Evolutionary conservation across 2,329 filamentous ascomycete species (phyloP).

Genomic region (Claviceps maximensis): DNA sequence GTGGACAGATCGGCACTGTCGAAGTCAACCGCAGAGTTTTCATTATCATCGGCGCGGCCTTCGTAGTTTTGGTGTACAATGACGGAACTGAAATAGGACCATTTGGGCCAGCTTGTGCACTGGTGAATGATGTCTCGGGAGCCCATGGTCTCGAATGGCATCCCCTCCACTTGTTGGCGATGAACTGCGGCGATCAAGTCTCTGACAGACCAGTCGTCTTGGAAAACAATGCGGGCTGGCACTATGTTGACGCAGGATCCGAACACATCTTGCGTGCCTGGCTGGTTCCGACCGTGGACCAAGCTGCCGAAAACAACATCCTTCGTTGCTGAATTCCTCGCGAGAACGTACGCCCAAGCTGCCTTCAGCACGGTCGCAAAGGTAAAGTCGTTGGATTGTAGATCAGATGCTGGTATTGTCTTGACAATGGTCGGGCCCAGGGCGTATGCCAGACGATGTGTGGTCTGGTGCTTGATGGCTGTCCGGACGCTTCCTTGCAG

Average conservation of each 20-base stretch:
- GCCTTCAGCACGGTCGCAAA: slow-evolving; percentile 1
- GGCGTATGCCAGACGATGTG: not conserved
- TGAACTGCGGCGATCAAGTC: not conserved
- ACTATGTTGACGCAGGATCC: slow-evolving; percentile 2
- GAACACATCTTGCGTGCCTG: slow-evolving; percentile 1
- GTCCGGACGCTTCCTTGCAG: slow-evolving; percentile 1
- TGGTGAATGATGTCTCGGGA: not conserved
- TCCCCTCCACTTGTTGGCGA: not conserved
- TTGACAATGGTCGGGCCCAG: slow-evolving; percentile 1
- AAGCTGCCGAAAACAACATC: slow-evolving; percentile 4
- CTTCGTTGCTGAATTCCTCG: not conserved
- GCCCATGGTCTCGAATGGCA: slow-evolving; percentile 2
- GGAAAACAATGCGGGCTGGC: not conserved
- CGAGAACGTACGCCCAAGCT: slow-evolving; percentile 1
- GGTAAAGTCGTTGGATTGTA: not conserved
- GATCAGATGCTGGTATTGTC: not conserved
- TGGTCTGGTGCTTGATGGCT: not conserved
- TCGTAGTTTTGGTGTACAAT: slow-evolving; percentile 2
- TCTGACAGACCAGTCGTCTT: not conserved
- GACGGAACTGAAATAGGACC: slow-evolving; percentile 1
- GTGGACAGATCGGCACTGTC: slow-evolving; percentile 2
- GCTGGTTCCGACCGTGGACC: slow-evolving; percentile 2
- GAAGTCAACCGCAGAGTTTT: not conserved
- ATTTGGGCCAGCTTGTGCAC: slow-evolving; percentile 2
- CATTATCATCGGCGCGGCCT: not conserved